Base-by-base conservation (phyloP, 192 early-diverging fungal genomes). In the Umbelopsis sp. region DNA sequence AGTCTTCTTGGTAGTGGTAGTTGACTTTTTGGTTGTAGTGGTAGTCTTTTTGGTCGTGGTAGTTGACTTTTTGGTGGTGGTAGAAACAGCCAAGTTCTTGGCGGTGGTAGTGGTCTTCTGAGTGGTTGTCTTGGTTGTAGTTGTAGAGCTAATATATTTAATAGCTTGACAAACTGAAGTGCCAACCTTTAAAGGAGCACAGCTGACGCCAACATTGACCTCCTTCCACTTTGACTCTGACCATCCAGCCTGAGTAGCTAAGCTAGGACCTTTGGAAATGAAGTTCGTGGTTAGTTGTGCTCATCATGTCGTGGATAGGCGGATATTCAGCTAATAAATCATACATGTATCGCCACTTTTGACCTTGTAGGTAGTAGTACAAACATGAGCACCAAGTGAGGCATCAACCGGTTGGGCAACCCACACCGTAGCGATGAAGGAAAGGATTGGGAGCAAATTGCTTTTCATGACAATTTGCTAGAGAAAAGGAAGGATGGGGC, bases 391-490 rank as follows among this genome's bases (percentile, higher is more conserved):
- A 20, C 21, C 51, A 25, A 53, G 27, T 18, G n/a, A 8, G 2
- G 55, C 55, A 4, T 27, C 27, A 13, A 30, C 21, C 0, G 55
- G 55, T 30, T 61, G 25, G 12, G 33, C 55, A 1, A 61, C 18
- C 5, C 27, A 25, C 9, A 13, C 48, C 18, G 15, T 15, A 30
- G 30, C 55, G 12, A 61, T 33, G 13, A 61, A 61, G 55, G 55
- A 61, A 33, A 61, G 55, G 27, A 61, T 61, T 16, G 55, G 55
- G 25, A 61, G 55, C 27, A 61, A 25, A n/a, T 35, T 13, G 5
- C 15, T 61, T 25, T 61, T 61, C 55, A 61, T 61, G 25, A 35
- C 30, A 35, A 30, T 21, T 18, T 49, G 15, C 48, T 16, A 49
- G 15, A 61, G 55, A 35, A 35, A 35, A 61, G 55, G 55, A 61